Base-by-base conservation (phyloP, 768 basidiomycete species). In the Boletellus emodensis region DNA sequence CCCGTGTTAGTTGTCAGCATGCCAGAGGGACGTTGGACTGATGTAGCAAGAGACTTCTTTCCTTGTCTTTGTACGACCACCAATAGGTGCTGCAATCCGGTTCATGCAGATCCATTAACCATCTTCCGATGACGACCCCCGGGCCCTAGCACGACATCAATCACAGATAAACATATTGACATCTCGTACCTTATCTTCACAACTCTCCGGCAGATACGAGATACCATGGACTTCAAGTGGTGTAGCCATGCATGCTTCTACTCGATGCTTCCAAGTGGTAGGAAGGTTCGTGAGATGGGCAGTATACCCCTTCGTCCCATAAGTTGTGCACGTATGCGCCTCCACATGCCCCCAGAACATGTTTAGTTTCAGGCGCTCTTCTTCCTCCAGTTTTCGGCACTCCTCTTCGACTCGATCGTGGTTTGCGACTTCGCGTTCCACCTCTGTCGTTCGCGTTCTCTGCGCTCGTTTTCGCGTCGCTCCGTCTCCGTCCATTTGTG, bases 61-160 rank as follows among this genome's bases (percentile, higher is more conserved):
- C 68, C 60, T 68, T 69, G 53, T 71, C 61, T 14, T 60, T 60
- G 59, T 63, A 68, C 36, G 49, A 46, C 33, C 17, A 35, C 59
- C 67, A 71, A 26, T 36, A 57, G 0, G 69, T 33, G 0, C 39
- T 41, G 24, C 69, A 71, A 17, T 59, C 58, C 0, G 69, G 58
- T 48, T 71, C 65, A 6, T 54, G 14, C 22, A n/a, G n/a, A n/a
- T n/a, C n/a, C n/a, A n/a, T n/a, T n/a, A 44, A 54, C 63, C 64
- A 71, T 32, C 48, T 49, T 7, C 70, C 68, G 7, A 61, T 24
- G 6, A 63, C 53, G 11, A 34, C 40, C 5, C 62, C 50, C 44
- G 53, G 42, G 37, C 61, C 56, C 61, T 62, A 15, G 20, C 10
- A 45, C 24, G 13, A 36, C 10, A 8, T 60, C 30, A 52, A 24